Evolutionary conservation across 2,329 filamentous ascomycete genomes (phyloP).

Genomic region (Pseudogymnoascus verrucosus): DNA sequence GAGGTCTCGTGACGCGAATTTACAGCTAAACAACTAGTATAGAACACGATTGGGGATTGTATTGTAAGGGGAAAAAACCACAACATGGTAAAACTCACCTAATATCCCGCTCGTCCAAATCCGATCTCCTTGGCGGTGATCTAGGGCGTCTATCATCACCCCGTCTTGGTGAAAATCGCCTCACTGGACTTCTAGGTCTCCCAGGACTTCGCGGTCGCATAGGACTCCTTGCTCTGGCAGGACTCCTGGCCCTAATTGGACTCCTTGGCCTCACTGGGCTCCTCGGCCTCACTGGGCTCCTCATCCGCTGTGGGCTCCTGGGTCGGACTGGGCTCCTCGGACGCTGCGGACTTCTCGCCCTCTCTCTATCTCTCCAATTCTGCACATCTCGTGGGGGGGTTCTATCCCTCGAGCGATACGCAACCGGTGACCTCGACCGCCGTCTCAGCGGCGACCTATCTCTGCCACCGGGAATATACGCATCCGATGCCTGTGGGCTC

Average conservation of each 20-base stretch:
- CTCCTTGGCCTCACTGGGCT: conserved; percentile 10
- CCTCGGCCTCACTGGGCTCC: not conserved
- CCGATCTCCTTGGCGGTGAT: conserved; percentile 24
- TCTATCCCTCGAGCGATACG: conserved; percentile 23
- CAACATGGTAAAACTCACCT: conserved; percentile 10
- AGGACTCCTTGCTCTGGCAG: conserved; percentile 31
- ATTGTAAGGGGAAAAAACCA: not conserved
- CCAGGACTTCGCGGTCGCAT: not conserved
- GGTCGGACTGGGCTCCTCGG: not conserved
- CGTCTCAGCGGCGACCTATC: conserved; percentile 23
- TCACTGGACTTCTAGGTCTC: conserved; percentile 23
- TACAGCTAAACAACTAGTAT: not conserved
- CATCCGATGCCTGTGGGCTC: not conserved
- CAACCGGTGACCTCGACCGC: conserved; percentile 23
- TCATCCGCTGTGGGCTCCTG: not conserved
- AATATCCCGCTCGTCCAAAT: conserved; percentile 18
- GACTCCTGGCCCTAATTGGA: conserved; percentile 30
- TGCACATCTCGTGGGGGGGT: conserved; percentile 20
- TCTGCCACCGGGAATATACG: conserved; percentile 15
- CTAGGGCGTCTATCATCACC: conserved; percentile 32
- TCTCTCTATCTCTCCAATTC: conserved; percentile 14
- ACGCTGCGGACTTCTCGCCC: conserved; percentile 8
- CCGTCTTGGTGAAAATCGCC: conserved; percentile 29
- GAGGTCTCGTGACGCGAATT: conserved; percentile 1
- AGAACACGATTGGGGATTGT: not conserved